Evolutionary conservation across 2,329 filamentous ascomycete genomes (phyloP).

Genomic region (Aspergillus tanneri): DNA sequence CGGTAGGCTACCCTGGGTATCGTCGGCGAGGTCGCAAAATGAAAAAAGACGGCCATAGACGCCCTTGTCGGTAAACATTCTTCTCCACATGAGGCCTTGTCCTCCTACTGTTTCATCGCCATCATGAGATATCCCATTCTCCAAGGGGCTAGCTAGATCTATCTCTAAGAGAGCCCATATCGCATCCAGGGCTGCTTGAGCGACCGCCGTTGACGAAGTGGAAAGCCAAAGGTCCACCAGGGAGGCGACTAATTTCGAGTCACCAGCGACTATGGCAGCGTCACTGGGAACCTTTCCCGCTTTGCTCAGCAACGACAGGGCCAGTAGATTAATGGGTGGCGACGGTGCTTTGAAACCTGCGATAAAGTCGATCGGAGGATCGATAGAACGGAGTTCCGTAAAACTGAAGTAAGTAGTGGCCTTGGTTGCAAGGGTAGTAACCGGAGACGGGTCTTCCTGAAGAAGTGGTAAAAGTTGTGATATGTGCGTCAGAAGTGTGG

Average conservation of each 20-base stretch:
- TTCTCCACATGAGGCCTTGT: slow-evolving; percentile 60
- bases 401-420: slow-evolving; percentile 52
- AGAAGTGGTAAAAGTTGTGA: slow-evolving; percentile 53
- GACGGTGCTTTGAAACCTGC: slow-evolving; percentile 53
- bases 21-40: slow-evolving; percentile 49
- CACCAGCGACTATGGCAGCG: slow-evolving; percentile 58
- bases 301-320: slow-evolving; percentile 57
- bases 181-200: slow-evolving; percentile 54
- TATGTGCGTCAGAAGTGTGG: slow-evolving; percentile 46
- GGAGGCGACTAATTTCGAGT: slow-evolving; percentile 54
- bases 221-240: slow-evolving; percentile 60
- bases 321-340: slow-evolving; percentile 56
- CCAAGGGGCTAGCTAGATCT: slow-evolving; percentile 41
- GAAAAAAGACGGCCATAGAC: slow-evolving; percentile 59
- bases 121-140: slow-evolving; percentile 26
- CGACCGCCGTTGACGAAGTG: slow-evolving; percentile 55
- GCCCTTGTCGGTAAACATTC: slow-evolving; percentile 60
- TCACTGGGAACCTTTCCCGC: slow-evolving; percentile 53
- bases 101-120: slow-evolving; percentile 32
- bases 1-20: slow-evolving; percentile 41
- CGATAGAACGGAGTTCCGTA: slow-evolving; percentile 48
- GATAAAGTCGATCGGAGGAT: slow-evolving; percentile 54
- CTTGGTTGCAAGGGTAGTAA: slow-evolving; percentile 54
- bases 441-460: slow-evolving; percentile 58
- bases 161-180: slow-evolving; percentile 55